These are phyloP conservation scores for Pseudomicrostroma phylloplanum DNA, from an alignment of 1,284 basidiomycete genomes.

Conservation along the genomic window DNA sequence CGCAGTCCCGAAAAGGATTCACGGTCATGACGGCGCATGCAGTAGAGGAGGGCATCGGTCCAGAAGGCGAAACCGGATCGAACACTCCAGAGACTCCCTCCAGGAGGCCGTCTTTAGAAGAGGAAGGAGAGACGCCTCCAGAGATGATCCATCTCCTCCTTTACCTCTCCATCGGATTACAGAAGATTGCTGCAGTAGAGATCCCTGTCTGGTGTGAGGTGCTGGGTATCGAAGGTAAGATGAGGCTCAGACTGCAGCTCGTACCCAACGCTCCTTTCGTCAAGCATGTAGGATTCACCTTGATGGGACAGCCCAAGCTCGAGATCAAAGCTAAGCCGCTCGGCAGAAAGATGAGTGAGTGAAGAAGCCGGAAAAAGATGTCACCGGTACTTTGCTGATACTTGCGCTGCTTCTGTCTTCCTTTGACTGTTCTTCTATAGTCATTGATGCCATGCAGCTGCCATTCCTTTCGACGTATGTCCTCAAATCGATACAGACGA, in stretches of 20 bases:
- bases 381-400: too few species aligned
- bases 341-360: conserved; percentile 30
- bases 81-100: neutral
- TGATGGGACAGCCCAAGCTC: conserved; percentile 35
- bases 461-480: conserved; percentile 42
- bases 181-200: conserved; percentile 43
- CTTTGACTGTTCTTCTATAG: neutral
- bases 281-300: conserved; percentile 41
- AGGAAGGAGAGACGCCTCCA: conserved; percentile 6
- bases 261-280: conserved; percentile 39
- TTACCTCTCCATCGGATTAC: conserved; percentile 40
- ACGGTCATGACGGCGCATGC: neutral
- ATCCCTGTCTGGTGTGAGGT: conserved; percentile 45
- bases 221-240: conserved; percentile 42
- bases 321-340: conserved; percentile 45
- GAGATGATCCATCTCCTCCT: conserved; percentile 33
- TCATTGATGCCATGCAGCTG: conserved; percentile 47
- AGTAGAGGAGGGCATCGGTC: neutral
- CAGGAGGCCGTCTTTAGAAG: neutral
- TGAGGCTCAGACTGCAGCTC: conserved; percentile 41
- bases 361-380: too few species aligned
- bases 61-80: too few species aligned
- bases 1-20: conserved; percentile 11
- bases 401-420: too few species aligned
- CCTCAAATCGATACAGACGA: conserved; percentile 33